A percentile compares a stretch with the other conserved stretches of the same genome.
These are phyloP conservation scores for Wallacemonas sp. DNA, from an alignment of 208 protist species.

Conservation along the genomic window DNA sequence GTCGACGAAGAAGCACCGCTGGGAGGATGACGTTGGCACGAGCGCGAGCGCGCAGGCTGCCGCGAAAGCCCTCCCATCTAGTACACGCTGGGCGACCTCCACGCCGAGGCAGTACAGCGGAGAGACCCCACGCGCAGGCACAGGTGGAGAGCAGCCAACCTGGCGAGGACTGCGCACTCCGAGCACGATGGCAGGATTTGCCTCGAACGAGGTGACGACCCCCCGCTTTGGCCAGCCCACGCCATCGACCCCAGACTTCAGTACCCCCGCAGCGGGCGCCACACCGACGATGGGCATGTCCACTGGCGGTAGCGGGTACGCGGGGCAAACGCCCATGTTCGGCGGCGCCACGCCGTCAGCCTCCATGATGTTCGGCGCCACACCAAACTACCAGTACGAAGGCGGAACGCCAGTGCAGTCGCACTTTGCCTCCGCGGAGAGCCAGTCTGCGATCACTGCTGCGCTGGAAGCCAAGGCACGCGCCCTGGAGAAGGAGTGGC, in stretches of 20 bases:
- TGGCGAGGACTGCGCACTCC: constrained; percentile 80
- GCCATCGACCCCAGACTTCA: constrained; percentile 20
- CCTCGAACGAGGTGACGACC: constrained; percentile 46
- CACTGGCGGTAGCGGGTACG: constrained; percentile 18
- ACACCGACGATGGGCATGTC: constrained; percentile 38
- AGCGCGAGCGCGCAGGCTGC: constrained; percentile 7
- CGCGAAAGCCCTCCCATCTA: constrained; percentile 24
- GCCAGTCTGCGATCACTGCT: constrained; percentile 62
- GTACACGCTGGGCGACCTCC: constrained; percentile 70
- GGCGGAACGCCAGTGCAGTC: constrained; percentile 84
- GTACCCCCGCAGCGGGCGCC: constrained; percentile 18
- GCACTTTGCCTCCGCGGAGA: constrained; percentile 55
- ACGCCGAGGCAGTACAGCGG: constrained; percentile 74
- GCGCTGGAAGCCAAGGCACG: constrained; percentile 78
- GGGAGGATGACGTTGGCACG: constrained; percentile 37
- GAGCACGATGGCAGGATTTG: constrained; percentile 49
- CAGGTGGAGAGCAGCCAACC: constrained; percentile 36
- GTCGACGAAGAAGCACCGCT: constrained; percentile 62
- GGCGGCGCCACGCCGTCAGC: constrained; percentile 40
- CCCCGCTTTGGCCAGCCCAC: constrained; percentile 34
- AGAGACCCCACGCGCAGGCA: constrained; percentile 59
- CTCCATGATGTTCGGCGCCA: constrained; percentile 52
- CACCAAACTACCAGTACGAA: constrained; percentile 90
- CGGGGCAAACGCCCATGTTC: constrained; percentile 51
- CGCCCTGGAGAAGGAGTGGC: constrained; percentile 82